These are phyloP conservation scores for Heritiera fomes DNA, from an alignment of 345 rosid genomes.

Conservation along the genomic window DNA sequence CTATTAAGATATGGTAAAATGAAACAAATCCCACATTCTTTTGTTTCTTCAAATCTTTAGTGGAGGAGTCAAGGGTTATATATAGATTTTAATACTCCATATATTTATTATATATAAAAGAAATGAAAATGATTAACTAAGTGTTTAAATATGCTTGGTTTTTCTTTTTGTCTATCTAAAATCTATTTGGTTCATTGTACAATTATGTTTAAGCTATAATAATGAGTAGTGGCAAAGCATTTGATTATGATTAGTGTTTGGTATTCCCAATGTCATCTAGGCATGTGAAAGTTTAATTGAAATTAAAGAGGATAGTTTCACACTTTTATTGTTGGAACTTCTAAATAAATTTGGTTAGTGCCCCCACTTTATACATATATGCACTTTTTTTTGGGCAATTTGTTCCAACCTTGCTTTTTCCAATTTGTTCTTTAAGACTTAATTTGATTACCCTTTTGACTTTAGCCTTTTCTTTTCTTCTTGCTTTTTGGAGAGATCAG, in stretches of 20 bases:
- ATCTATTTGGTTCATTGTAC: constrained; percentile 9
- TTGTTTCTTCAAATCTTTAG: constrained; percentile 34
- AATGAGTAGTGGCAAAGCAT: constrained; percentile 35
- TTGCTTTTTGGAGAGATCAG: constrained; percentile 31
- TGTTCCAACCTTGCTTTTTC: constrained; percentile 25
- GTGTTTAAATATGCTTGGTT: neutral
- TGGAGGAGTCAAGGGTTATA: constrained; percentile 58
- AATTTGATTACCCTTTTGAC: constrained; percentile 48
- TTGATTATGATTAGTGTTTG: constrained; percentile 34
- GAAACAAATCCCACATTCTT: constrained; percentile 25
- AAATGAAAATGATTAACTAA: constrained; percentile 20
- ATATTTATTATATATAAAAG: constrained; percentile 12
- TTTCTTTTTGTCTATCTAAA: neutral
- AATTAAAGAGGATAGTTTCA: constrained; percentile 13
- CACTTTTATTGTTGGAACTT: constrained; percentile 24
- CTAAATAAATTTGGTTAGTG: constrained; percentile 22
- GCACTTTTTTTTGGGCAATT: constrained; percentile 32
- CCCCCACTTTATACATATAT: constrained; percentile 31
- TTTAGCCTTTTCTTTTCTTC: constrained; percentile 32
- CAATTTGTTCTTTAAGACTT: constrained; percentile 26
- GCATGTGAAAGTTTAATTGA: constrained; percentile 31
- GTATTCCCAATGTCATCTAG: constrained; percentile 58
- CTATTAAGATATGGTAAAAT: constrained; percentile 29
- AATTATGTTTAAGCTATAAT: constrained; percentile 21
- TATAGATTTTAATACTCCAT: constrained; percentile 25